Conservation (phyloP, 2,329 filamentous ascomycete genomes). For the Colletotrichum sp. region DNA sequence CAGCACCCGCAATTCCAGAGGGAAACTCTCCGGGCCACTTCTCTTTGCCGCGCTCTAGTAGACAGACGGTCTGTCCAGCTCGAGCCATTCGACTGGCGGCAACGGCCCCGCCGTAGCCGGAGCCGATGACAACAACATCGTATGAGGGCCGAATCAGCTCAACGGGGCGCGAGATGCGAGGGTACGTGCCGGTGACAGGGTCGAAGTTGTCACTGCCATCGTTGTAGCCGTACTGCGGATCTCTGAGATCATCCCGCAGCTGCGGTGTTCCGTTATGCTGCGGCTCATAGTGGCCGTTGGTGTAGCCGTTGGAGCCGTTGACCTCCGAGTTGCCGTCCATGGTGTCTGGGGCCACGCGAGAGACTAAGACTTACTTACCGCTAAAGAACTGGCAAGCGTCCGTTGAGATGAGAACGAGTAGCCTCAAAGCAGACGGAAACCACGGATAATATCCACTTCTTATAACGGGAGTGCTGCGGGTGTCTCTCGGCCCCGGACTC, state of each 20-base stretch:
- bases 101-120: constrained; percentile 54
- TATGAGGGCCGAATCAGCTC: constrained; percentile 43
- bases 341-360: background rate
- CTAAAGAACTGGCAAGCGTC: background rate
- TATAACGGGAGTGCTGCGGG: background rate
- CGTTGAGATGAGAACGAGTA: background rate
- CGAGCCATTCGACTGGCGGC: constrained; percentile 52
- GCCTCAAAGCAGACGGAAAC: background rate
- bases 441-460: background rate
- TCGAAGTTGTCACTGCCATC: background rate
- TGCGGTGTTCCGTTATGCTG: background rate
- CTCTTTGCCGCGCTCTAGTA: constrained; percentile 51
- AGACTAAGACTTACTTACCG: too few species aligned
- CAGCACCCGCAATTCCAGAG: constrained; percentile 31
- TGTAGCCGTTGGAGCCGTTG: background rate
- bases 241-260: background rate
- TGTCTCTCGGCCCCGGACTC: background rate
- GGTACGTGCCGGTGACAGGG: constrained; percentile 26
- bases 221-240: background rate
- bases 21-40: constrained; percentile 51
- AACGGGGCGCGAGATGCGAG: constrained; percentile 39
- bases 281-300: background rate
- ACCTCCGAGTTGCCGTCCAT: background rate
- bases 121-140: constrained; percentile 53
- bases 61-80: constrained; percentile 36